Evolutionary conservation across 768 basidiomycete genomes (phyloP), one percentile per base, ranked within the genome.

Genomic region (Mycena belliarum): DNA sequence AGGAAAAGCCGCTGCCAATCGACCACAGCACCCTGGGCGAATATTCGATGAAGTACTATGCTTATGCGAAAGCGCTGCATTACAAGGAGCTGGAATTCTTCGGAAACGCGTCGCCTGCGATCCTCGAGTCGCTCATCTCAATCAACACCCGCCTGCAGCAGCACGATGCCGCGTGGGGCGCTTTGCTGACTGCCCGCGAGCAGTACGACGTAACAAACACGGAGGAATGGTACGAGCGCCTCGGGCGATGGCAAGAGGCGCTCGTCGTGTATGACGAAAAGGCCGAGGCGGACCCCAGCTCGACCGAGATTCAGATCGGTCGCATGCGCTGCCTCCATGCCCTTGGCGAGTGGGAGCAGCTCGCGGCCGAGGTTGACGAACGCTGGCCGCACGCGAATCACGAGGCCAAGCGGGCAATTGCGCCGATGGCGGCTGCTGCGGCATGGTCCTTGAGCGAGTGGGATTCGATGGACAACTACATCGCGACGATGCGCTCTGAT

Each of bases 11-110:
- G 2, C 79, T 99, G 2, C 94, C 95, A 3, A 97, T 98, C 63
- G 93, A 97, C 65, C 89, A 95, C 65, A 85, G 91, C 55, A 93
- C 91, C 11, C 84, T 98, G 14, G 97, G 96, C 41, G 92, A 95
- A 66, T 95, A 95, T 67, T 95, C 97, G 0, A 85, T 91, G 77
- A 91, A 89, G 63, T 95, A 90, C 73, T 89, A 94, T 72, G 95
- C 95, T 0, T 98, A 94, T 64, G 97, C 97, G 7, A 98, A 98
- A 70, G 95, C 96, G 1, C 79, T 99, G 29, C 97, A 99, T 69
- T 99, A 98, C 79, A 98, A 98, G 72, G 97, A 99, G 67, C 81
- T 95, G 45, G 97, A 99, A 72, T 98, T 93, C 73, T 97, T 97
- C 70, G 85, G 88, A 8, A 95, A 95, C 67, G 90, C 93, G 0